Conservation (phyloP, 2,329 filamentous ascomycete genomes). For the Cercospora canescens region DNA sequence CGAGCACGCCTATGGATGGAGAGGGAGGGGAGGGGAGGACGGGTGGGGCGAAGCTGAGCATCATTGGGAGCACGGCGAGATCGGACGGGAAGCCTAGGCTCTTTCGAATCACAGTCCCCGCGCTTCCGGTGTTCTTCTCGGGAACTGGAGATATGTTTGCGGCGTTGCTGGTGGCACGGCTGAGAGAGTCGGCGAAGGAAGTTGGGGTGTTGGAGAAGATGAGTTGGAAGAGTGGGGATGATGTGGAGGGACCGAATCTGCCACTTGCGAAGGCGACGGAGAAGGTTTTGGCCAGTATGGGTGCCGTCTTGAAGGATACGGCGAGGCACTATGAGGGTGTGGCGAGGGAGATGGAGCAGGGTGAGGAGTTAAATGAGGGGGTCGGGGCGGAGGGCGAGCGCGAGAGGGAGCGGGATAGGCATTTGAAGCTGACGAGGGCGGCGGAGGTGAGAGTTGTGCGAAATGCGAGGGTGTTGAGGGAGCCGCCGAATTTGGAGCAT, state of each 20-base stretch:
- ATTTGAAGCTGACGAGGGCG: conserved; percentile 76
- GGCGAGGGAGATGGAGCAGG: conserved; percentile 52
- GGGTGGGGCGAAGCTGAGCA: conserved; percentile 40
- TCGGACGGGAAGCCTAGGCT: conserved; percentile 68
- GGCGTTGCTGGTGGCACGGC: conserved; percentile 80
- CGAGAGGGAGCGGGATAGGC: conserved; percentile 56
- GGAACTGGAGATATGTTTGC: conserved; percentile 99
- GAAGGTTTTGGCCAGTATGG: conserved; percentile 91
- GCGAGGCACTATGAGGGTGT: conserved; percentile 65
- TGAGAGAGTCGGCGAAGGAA: conserved; percentile 74
- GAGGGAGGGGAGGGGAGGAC: background rate
- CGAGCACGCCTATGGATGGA: conserved; percentile 43
- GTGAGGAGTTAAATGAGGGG: conserved; percentile 45
- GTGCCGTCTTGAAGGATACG: conserved; percentile 72
- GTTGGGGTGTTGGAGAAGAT: conserved; percentile 53
- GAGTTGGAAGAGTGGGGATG: conserved; percentile 77
- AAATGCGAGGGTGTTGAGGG: conserved; percentile 67
- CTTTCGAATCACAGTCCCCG: conserved; percentile 84
- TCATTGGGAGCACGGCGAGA: conserved; percentile 76
- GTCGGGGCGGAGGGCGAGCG: conserved; percentile 44
- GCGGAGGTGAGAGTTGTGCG: conserved; percentile 83
- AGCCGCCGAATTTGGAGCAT: conserved; percentile 65
- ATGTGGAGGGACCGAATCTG: conserved; percentile 66
- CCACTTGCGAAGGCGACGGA: conserved; percentile 82
- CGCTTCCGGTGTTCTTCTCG: conserved; percentile 90